phyloP scores from a whole-genome alignment of 805 yeast species.

The Zygotorulaspora chibaensis region DNA sequence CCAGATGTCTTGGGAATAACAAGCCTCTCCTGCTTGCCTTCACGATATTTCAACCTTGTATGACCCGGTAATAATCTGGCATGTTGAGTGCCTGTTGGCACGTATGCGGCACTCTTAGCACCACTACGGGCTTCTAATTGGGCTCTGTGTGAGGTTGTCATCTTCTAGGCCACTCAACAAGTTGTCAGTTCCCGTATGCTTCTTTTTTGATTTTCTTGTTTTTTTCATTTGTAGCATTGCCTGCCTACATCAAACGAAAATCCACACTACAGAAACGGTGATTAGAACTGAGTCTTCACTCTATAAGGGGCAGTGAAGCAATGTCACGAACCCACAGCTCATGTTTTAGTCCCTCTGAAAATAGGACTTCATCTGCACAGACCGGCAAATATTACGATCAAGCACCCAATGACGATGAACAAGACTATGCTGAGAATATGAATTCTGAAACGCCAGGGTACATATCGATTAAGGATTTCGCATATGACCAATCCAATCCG shows the following conservation, averaged over 20 bases:
- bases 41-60: conserved; percentile 47
- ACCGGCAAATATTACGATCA: conserved; percentile 4
- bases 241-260: too few relatives aligned
- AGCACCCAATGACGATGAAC: conserved; percentile 14
- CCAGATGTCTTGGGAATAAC: background rate
- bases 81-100: conserved; percentile 47
- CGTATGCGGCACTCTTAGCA: conserved; percentile 36
- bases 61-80: conserved; percentile 54
- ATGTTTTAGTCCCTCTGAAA: background rate
- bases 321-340: background rate
- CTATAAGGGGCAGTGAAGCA: background rate
- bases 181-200: too few relatives aligned
- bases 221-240: too few relatives aligned
- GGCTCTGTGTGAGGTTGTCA: conserved; percentile 71
- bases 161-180: conserved; percentile 16
- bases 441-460: conserved; percentile 24
- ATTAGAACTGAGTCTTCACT: too few relatives aligned
- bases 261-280: too few relatives aligned
- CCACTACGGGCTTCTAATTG: conserved; percentile 64
- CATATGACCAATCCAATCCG: conserved; percentile 66
- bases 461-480: conserved; percentile 73
- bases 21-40: conserved; percentile 26
- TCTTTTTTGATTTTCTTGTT: too few relatives aligned
- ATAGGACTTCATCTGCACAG: background rate
- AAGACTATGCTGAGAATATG: conserved; percentile 8